Conservation (phyloP, 2,329 filamentous ascomycete species). For the Hortaea sp. region DNA sequence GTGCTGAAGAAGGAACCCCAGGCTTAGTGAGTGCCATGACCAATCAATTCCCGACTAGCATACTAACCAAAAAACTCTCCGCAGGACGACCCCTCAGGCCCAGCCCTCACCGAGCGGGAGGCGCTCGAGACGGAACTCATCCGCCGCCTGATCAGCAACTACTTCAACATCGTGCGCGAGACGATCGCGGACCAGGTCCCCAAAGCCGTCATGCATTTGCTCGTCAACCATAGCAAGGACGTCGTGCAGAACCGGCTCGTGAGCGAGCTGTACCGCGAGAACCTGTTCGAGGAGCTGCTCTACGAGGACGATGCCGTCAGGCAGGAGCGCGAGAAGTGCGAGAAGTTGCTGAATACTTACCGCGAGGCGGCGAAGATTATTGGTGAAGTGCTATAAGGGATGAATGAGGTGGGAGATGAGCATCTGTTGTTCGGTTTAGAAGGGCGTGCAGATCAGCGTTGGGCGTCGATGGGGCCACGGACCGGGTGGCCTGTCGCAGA, state of each 20-base stretch:
- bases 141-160: conserved; percentile 88
- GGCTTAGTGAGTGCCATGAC: conserved; percentile 16
- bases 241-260: conserved; percentile 95
- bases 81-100: conserved; percentile 31
- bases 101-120: conserved; percentile 87
- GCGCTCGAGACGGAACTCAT: conserved; percentile 97
- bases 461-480: neutral
- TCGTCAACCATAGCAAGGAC: conserved; percentile 97
- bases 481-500: neutral
- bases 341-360: conserved; percentile 89
- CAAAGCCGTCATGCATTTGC: conserved; percentile 96
- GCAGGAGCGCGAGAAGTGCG: conserved; percentile 96
- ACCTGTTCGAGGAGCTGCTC: conserved; percentile 79
- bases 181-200: conserved; percentile 98
- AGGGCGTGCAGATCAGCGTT: neutral
- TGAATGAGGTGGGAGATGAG: neutral
- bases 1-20: conserved; percentile 11
- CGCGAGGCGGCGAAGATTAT: conserved; percentile 97
- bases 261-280: conserved; percentile 88
- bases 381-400: conserved; percentile 70
- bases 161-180: conserved; percentile 98
- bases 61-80: neutral
- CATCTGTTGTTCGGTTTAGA: conserved; percentile 1
- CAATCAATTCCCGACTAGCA: neutral
- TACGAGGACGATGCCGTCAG: conserved; percentile 98